Base-by-base conservation (phyloP, 2,329 filamentous ascomycete species). In the Diaporthe citrichinensis region DNA sequence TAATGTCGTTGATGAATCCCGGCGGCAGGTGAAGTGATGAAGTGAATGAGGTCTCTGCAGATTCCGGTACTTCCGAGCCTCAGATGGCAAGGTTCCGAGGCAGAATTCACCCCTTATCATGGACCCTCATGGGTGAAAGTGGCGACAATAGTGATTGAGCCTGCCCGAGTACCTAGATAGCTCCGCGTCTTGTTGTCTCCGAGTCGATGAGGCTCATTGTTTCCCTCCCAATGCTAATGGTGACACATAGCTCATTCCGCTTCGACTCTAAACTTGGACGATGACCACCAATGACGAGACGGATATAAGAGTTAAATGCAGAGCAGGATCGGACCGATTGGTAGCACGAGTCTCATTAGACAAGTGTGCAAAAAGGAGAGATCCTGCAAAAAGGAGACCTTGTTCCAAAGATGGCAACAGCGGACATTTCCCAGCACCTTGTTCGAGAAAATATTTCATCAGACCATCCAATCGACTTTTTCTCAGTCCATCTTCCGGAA, bases 261-360 rank as follows among this genome's bases (percentile, higher is more conserved):
- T 51, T 62, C 39, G 62, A 53, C 49, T 62, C 65, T 61, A 58
- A 53, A 28, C 17, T 34, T 51, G 41, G 25, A 31, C 49, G 34
- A 71, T 71, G 65, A 44, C 62, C 39, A 28, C 17, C 44, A 59
- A 74, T 76, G 46, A 67, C 49, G 71, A 71, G 49, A 51, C 44
- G 14, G 39, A 34, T 59, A 59, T 65, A 65, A 71, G 23, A 71
- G 20, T 20, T 31, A 44, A 55, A 15, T n/a, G 39, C n/a, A 58
- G 49, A 44, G 20, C 36, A 61, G 41, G 57, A 53, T 31, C 34
- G 57, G 71, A 57, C 31, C 39, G 62, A 28, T 36, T 25, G 46
- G 65, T 71, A 15, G 49, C 41, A 65, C 72, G 41, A 44, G 17
- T 44, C n/a, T 34, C 39, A 31, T 71, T 71, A 68, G 39, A 62